A percentile compares a stretch with the other conserved stretches of the same genome.
phyloP scores from a whole-genome alignment of 176 grass and related monocot species.

The Aegilops longissima region DNA sequence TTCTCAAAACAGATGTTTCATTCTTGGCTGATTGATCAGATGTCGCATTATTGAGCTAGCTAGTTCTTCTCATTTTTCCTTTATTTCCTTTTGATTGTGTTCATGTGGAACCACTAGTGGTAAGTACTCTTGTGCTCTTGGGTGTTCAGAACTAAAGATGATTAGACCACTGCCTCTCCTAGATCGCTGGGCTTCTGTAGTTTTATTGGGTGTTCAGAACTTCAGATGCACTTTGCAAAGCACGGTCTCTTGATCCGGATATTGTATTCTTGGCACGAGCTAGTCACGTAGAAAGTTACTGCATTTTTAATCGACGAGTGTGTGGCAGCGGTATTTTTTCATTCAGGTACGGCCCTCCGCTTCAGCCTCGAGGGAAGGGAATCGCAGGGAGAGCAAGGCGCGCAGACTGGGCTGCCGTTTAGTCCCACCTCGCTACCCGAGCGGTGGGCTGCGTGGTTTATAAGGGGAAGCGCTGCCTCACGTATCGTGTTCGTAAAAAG shows the following conservation, averaged over 20 bases:
- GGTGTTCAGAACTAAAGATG: no score
- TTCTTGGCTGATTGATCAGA: background rate
- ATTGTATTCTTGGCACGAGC: background rate
- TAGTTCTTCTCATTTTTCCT: background rate
- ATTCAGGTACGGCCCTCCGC: background rate
- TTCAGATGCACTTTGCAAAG: background rate
- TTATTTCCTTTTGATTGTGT: background rate
- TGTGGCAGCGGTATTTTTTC: background rate
- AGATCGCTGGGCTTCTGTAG: background rate
- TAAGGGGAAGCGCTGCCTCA: background rate
- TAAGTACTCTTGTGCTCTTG: background rate
- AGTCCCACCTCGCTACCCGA: conserved; percentile 4
- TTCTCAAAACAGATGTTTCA: background rate
- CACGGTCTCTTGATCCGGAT: background rate
- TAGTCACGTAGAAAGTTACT: background rate
- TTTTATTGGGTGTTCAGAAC: no score
- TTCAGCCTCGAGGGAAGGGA: background rate
- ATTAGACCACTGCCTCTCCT: background rate
- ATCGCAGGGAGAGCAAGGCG: background rate
- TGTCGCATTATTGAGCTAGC: background rate
- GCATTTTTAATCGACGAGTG: background rate
- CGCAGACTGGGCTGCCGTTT: background rate
- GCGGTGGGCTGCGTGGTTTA: background rate
- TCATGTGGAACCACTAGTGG: background rate
- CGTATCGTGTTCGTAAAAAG: conserved; percentile 49